A percentile compares a stretch with the other conserved stretches of the same genome.
Evolutionary conservation across 2,329 filamentous ascomycete species (phyloP).

Genomic region (Claviceps arundinis): DNA sequence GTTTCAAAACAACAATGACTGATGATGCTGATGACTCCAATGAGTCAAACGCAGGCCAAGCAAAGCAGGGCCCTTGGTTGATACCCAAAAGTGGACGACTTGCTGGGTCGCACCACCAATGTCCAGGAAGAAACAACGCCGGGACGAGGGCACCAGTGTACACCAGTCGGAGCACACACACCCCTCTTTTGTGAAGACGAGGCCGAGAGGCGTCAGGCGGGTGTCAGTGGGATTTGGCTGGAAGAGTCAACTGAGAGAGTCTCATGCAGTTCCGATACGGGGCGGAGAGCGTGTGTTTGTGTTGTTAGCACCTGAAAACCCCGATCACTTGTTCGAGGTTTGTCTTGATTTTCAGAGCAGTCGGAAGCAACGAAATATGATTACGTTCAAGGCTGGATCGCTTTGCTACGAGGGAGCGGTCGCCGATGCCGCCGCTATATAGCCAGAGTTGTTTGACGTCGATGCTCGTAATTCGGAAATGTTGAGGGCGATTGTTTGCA

Average conservation of each 20-base stretch:
- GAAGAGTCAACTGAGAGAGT: not conserved
- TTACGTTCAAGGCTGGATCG: not conserved
- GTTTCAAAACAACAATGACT: not conserved
- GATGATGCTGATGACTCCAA: slow-evolving; percentile 1
- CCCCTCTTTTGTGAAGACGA: not conserved
- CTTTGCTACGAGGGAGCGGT: too few species aligned
- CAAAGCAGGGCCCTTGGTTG: slow-evolving; percentile 3
- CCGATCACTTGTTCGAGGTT: not conserved
- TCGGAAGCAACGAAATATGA: not conserved
- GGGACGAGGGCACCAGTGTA: not conserved
- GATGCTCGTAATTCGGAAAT: not conserved
- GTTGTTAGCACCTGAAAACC: not conserved
- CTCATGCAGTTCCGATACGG: not conserved
- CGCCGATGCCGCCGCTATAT: not conserved
- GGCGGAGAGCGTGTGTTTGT: not conserved
- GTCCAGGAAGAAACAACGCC: not conserved
- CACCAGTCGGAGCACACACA: not conserved
- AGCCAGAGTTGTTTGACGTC: not conserved
- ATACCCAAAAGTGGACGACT: slow-evolving; percentile 6
- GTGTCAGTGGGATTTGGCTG: not conserved
- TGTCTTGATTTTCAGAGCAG: not conserved
- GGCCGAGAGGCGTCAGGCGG: not conserved
- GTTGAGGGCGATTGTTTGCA: not conserved
- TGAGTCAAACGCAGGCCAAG: not conserved
- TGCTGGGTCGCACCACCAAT: not conserved